Base-by-base conservation (phyloP, 495 filamentous ascomycete species). In the Aspergillus carlsbadensis region DNA sequence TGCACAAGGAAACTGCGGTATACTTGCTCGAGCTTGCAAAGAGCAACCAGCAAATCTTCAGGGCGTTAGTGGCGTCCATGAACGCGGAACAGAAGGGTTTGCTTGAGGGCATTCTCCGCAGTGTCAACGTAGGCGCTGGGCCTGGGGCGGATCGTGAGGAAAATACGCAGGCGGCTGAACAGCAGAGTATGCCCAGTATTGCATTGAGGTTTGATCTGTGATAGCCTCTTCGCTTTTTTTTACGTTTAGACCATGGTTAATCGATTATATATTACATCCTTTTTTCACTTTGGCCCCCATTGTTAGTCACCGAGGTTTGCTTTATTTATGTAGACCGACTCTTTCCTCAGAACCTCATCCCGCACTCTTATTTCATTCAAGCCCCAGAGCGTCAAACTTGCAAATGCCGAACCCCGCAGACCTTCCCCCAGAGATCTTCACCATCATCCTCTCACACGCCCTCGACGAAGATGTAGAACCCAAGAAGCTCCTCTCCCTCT, bases 121-220 rank as follows among this genome's bases (percentile, higher is more conserved):
- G 80, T 42, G 87, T 79, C 2, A 75, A 74, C 10, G 34, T 50
- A 37, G 49, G 36, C 2, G 62, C 67, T 31, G 70, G 61, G n/a
- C 55, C 75, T 50, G 65, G 64, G 14, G 52, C 65, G 31, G 65
- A 65, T 6, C 63, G 50, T 66, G 59, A 64, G 26, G 74, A 70
- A 20, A 69, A 65, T 58, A 67, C 65, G 26, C 70, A 71, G 20
- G 72, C 68, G 10, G 31, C 35, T 52, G 79, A 72, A 40, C 78
- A 79, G 33, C 83, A 77, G 56, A 83, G 64, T 42, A 79, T 86
- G 71, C 95, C 94, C 13, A 96, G 75, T 57, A 99, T 99, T 81
- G 91, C 91, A 48, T 66, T 99, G 70, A 90, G 93, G 78, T 92
- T 98, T 88, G 81, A 96, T 66, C 97, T 98, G 81, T 79, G 67